Base-by-base conservation (phyloP, 2,329 filamentous ascomycete genomes). In the Aspergillus arachidicola region DNA sequence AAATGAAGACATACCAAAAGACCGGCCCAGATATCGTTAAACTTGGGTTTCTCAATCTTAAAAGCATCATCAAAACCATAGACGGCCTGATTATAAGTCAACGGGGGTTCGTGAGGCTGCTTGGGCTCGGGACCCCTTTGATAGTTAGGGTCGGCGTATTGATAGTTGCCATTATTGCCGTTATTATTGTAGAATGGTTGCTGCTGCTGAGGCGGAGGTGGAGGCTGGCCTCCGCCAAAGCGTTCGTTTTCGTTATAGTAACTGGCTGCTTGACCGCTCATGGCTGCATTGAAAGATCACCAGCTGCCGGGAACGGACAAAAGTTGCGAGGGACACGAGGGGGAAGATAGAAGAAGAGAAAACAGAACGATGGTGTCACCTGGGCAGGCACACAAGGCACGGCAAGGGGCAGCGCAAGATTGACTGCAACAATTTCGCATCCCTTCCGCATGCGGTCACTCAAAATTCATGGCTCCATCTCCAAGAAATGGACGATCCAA, bases 21-120 rank as follows among this genome's bases (percentile, higher is more conserved):
- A 4, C 91, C 93, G 4, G 94, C 94, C 94, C 94, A 97, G 30
- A 91, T 75, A 75, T 98, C 94, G 72, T 97, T 92, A 80, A 86
- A 97, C 77, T 94, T 96, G n/a, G 93, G 93, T 66, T 83, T 89
- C 58, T 92, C 86, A 58, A 97, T 78, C 78, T 90, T 90, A 83
- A 98, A 97, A 1, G 89, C 87, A 73, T 97, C 86, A 23, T 94
- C 88, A 74, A 96, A 97, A 19, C 74, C 80, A 56, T 81, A 80
- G 38, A 71, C 74, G 6, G 74, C 73, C 45, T 73, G 68, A 28
- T 72, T 71, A 64, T 77, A 76, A 36, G 72, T 70, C 4, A 70
- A 69, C 19, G 74, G 70, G 58, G 72, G 71, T 54, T 69, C 68
- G 68, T 62, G 56, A 19, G 48, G 60, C 6, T 50, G 55, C 23